Base-by-base conservation (phyloP, 2,329 filamentous ascomycete genomes). In the Dothiorella sarmentorum region DNA sequence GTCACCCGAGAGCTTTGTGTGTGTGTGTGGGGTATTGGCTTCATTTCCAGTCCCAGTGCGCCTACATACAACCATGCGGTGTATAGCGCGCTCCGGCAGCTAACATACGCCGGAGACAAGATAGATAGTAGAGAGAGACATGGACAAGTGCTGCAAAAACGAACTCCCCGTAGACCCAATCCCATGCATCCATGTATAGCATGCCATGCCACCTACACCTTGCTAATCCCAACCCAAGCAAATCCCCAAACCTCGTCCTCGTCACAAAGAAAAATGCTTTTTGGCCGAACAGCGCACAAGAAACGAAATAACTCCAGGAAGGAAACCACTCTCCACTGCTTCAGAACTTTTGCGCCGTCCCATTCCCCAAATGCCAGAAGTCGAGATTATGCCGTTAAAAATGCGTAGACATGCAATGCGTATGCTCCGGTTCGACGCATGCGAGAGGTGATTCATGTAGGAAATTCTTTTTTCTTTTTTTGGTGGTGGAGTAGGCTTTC, bases 161-260 rank as follows among this genome's bases (percentile, higher is more conserved):
- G 15, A 22, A 57, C 33, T 57, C 55, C 55, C 40, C 31, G 31
- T 29, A 44, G 24, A 15, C 55, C 49, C 33, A 27, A 40, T n/a
- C 49, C 43, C 29, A 26, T 26, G 15, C 11, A 29, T 38, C 55
- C 42, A 57, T 57, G 55, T 42, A 57, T 57, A 42, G 31, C 42
- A 57, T 38, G 55, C 55, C 55, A 38, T 35, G 42, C 47, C 43
- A 57, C 55, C 55, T 47, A 37, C 55, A 57, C 55, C 55, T 44
- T 47, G 55, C 55, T 57, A 57, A 57, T 57, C 42, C 55, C 55
- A 49, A 57, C 55, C 55, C 40, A 47, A 57, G 55, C 40, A 44
- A 57, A 57, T 33, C 27, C 42, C 42, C 31, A 29, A 47, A 37
- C 42, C 10, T 27, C 55, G 31, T 35, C 42, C 7, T 29, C 55